A percentile compares a stretch with the other conserved stretches of the same genome.
Evolutionary conservation across 2,329 filamentous ascomycete species (phyloP).

Genomic region (Clonostachys solani): DNA sequence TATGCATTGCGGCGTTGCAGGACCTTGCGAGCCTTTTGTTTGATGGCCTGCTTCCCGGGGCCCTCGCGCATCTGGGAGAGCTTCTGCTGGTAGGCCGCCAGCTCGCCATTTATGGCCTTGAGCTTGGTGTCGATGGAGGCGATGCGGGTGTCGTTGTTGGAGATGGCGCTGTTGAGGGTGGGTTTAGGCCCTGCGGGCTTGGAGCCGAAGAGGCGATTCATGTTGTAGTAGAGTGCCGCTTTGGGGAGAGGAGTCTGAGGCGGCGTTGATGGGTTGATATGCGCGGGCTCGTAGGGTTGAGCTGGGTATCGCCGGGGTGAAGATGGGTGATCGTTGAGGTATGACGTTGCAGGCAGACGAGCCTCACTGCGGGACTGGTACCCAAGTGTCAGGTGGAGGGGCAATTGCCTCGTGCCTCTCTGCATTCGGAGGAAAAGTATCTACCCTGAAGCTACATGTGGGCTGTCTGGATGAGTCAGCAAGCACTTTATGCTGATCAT

Average conservation of each 20-base stretch:
- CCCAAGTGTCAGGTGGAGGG: too few species aligned
- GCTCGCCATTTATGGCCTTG: conserved; percentile 85
- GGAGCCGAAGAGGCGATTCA: conserved; percentile 95
- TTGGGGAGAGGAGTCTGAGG: conserved; percentile 12
- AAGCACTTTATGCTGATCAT: too few species aligned
- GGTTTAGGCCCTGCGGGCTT: conserved; percentile 87
- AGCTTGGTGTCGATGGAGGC: conserved; percentile 92
- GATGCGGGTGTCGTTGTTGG: conserved; percentile 80
- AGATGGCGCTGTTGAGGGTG: conserved; percentile 77
- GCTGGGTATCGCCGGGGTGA: too few species aligned
- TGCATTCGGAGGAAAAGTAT: too few species aligned
- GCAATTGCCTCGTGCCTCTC: too few species aligned
- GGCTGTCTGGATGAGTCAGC: too few species aligned
- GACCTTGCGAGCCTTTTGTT: conserved; percentile 90
- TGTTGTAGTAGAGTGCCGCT: conserved; percentile 25
- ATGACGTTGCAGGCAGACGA: too few species aligned
- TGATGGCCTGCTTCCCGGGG: conserved; percentile 86
- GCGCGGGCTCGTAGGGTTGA: too few species aligned
- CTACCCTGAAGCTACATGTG: too few species aligned
- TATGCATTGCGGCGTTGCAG: conserved; percentile 92
- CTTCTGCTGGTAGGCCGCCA: conserved; percentile 81
- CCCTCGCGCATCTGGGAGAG: conserved; percentile 92
- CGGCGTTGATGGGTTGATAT: too few species aligned
- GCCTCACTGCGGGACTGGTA: too few species aligned
- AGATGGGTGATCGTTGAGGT: too few species aligned